Conservation (phyloP, 75 land plant genomes). For the Pseudotsuga menziesii region DNA sequence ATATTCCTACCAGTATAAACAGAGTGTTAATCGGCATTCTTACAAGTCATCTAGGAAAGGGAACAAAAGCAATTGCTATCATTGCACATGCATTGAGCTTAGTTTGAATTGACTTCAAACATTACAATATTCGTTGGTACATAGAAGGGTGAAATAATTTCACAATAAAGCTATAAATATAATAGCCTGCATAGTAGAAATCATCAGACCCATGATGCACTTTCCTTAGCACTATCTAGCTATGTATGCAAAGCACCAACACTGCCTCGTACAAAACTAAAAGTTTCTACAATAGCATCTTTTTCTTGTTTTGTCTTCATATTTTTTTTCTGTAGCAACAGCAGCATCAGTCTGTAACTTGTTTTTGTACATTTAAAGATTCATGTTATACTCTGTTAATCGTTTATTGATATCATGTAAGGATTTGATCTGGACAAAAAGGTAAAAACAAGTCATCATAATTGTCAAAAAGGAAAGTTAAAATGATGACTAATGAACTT, state of each 20-base stretch:
- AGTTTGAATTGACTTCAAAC: background rate
- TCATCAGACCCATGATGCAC: background rate
- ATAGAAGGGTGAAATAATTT: background rate
- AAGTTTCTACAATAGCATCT: constrained; percentile 29
- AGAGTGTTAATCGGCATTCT: background rate
- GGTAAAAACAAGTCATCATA: background rate
- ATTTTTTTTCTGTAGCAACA: constrained; percentile 27
- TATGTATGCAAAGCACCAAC: constrained; percentile 27
- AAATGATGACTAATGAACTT: background rate
- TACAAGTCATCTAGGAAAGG: background rate
- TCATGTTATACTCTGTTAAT: constrained; percentile 30
- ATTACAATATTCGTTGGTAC: background rate
- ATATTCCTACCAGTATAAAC: background rate
- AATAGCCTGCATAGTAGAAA: too few relatives aligned
- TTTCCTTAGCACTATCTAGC: constrained; percentile 23
- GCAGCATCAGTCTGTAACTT: constrained; percentile 29
- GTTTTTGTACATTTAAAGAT: constrained; percentile 27
- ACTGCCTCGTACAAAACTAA: constrained; percentile 21
- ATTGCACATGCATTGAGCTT: background rate
- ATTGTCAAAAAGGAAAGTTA: background rate
- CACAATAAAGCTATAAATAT: background rate
- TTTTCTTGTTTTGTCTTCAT: constrained; percentile 32
- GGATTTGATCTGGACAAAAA: constrained; percentile 17
- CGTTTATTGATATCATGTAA: constrained; percentile 28
- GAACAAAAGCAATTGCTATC: background rate